phyloP scores from a whole-genome alignment of 345 rosid species.

The Eucalyptus curtisii region DNA sequence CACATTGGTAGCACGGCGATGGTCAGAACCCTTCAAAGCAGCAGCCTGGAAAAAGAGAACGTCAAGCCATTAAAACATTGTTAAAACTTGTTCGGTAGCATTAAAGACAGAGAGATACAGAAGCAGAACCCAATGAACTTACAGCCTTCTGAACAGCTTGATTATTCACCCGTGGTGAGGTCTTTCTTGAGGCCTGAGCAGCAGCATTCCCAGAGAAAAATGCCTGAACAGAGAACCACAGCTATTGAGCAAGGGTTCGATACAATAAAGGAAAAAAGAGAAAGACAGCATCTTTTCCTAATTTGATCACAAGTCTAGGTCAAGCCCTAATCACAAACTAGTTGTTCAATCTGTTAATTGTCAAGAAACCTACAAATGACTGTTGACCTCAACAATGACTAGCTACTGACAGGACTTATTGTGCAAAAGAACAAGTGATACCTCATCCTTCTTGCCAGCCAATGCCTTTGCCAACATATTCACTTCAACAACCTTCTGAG shows the following conservation, averaged over 20 bases:
- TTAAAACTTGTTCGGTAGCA: not conserved
- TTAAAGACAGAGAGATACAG: not conserved
- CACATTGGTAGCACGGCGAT: slow-evolving; percentile 84
- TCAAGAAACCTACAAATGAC: not conserved
- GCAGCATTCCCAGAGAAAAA: slow-evolving; percentile 72
- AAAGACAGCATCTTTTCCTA: not conserved
- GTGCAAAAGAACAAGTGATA: slow-evolving; percentile 3
- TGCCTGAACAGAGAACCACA: slow-evolving; percentile 23
- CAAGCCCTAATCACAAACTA: not conserved
- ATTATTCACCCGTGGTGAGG: slow-evolving; percentile 87
- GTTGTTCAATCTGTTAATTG: not conserved
- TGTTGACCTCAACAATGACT: not conserved
- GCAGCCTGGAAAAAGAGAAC: slow-evolving; percentile 58
- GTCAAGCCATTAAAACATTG: not conserved
- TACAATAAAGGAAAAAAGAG: not conserved
- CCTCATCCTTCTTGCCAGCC: slow-evolving; percentile 85
- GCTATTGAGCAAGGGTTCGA: not conserved
- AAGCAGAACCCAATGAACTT: slow-evolving; percentile 12
- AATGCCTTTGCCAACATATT: slow-evolving; percentile 88
- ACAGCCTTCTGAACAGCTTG: slow-evolving; percentile 95
- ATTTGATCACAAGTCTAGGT: not conserved
- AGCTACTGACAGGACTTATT: not conserved
- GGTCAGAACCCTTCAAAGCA: slow-evolving; percentile 86
- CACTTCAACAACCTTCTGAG: slow-evolving; percentile 92
- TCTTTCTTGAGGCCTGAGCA: slow-evolving; percentile 81